Evolutionary conservation across 2,329 filamentous ascomycete genomes (phyloP).

Genomic region (Xylaria digitata): DNA sequence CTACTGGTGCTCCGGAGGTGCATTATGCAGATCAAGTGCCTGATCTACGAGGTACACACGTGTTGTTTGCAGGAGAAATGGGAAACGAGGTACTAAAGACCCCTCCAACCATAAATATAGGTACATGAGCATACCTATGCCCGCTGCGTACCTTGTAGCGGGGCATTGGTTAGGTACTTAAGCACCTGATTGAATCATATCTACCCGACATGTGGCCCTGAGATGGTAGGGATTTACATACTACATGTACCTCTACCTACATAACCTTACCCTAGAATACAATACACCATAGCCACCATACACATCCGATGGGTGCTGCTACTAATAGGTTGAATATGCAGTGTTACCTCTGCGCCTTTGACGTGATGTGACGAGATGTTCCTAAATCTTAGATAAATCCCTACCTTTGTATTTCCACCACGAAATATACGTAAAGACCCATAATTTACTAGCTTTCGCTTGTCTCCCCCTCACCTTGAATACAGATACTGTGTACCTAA

Average conservation of each 20-base stretch:
- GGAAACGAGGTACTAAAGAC: background rate
- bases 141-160: no score
- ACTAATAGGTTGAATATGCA: no score
- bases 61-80: slow-evolving; percentile 5
- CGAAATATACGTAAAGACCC: background rate
- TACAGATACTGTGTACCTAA: background rate
- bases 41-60: slow-evolving; percentile 16
- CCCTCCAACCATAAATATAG: background rate
- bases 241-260: no score
- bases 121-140: background rate
- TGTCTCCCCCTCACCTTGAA: slow-evolving; percentile 32
- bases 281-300: no score
- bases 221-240: no score
- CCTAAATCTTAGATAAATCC: no score
- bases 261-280: no score
- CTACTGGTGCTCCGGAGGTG: background rate
- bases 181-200: no score
- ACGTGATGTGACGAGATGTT: no score
- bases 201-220: no score
- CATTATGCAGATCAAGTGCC: slow-evolving; percentile 7
- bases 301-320: no score
- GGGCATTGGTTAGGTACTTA: background rate
- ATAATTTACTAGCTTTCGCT: slow-evolving; percentile 5
- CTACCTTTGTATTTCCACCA: background rate
- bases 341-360: no score